These are phyloP conservation scores for Acanthamoeba triangularis DNA, from an alignment of 208 protist species.

Conservation along the genomic window DNA sequence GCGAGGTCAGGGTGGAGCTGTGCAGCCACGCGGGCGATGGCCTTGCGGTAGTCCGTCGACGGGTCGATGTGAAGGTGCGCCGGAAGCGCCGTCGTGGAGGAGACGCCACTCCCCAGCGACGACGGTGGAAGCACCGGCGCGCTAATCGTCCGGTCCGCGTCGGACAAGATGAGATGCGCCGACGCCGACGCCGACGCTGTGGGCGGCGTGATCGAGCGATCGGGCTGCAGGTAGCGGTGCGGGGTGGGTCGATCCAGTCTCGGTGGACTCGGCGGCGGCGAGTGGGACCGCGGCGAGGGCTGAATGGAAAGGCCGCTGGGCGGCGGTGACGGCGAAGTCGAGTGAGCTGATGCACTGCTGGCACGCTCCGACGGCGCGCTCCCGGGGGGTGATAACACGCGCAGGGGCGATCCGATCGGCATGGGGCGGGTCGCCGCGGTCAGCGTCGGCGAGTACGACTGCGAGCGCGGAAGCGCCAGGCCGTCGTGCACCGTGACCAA, in stretches of 20 bases:
- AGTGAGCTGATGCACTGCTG: not conserved
- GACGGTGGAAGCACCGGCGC: too few species aligned
- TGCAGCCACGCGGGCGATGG: conserved; percentile 11
- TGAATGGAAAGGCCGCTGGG: not conserved
- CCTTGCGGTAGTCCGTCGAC: conserved; percentile 61
- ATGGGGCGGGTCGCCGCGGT: not conserved
- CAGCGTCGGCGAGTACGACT: not conserved
- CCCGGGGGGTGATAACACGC: not conserved
- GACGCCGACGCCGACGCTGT: not conserved
- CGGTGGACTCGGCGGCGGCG: not conserved
- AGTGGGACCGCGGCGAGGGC: not conserved
- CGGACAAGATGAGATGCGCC: not conserved
- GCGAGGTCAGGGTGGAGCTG: conserved; percentile 66
- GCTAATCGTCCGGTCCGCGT: too few species aligned
- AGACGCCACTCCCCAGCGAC: not conserved
- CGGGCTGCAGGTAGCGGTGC: not conserved
- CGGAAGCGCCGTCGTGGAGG: not conserved
- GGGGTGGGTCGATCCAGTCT: not conserved
- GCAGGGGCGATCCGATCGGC: not conserved
- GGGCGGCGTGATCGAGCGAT: not conserved
- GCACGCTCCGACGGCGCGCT: not conserved
- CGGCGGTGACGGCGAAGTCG: not conserved
- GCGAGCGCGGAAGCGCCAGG: not conserved
- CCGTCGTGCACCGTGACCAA: too few species aligned
- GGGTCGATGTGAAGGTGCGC: conserved; percentile 54